Evolutionary conservation across 2,329 filamentous ascomycete genomes (phyloP).

Genomic region (Hymenoscyphus salicellus): DNA sequence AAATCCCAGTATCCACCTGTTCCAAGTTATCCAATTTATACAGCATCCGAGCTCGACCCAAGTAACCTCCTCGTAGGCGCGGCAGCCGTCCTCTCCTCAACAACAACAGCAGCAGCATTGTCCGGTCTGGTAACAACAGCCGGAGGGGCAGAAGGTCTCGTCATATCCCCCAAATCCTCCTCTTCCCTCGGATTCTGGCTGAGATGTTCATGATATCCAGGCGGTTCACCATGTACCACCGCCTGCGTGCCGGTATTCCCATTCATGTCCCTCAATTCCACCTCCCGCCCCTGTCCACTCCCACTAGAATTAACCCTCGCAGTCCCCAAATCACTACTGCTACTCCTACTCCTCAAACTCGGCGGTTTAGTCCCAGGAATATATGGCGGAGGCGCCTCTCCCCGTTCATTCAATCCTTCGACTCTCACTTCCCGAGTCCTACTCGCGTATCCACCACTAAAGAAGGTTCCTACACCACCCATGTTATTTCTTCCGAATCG

Average conservation of each 20-base stretch:
- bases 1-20: too few relatives aligned
- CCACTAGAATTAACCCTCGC: background rate
- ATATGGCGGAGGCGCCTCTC: conserved; percentile 65
- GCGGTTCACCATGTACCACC: conserved; percentile 15
- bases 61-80: background rate
- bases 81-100: background rate
- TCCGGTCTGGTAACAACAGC: background rate
- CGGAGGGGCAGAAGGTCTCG: conserved; percentile 16
- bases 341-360: conserved; percentile 24
- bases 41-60: background rate
- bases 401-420: conserved; percentile 62
- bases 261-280: conserved; percentile 21
- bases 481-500: conserved; percentile 14
- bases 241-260: background rate
- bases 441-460: background rate
- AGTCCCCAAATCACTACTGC: conserved; percentile 4
- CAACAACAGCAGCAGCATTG: background rate
- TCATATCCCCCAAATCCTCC: conserved; percentile 14
- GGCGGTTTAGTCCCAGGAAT: conserved; percentile 33
- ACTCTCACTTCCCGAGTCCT: conserved; percentile 24
- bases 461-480: too few relatives aligned
- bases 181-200: background rate
- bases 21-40: background rate
- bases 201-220: conserved; percentile 27
- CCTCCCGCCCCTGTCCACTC: conserved; percentile 6